phyloP scores from a whole-genome alignment of 495 filamentous ascomycete species.

The Melanomma pulvis-pyrius region DNA sequence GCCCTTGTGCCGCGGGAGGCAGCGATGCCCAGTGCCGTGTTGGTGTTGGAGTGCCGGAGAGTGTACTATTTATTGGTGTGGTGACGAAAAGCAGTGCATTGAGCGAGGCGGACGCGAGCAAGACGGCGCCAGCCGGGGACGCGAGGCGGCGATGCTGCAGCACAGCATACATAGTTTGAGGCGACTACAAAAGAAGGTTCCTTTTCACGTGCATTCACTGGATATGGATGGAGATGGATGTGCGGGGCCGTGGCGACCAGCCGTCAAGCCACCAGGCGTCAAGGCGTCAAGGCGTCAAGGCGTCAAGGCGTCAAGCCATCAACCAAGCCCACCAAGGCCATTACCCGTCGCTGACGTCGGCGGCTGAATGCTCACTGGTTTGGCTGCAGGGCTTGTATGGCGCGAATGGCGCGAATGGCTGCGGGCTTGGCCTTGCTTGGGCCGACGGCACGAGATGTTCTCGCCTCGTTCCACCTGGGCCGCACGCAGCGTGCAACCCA shows the following conservation, averaged over 20 bases:
- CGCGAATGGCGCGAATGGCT: not conserved
- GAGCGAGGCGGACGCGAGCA: not conserved
- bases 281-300: too few relatives aligned
- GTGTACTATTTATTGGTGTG: constrained; percentile 30
- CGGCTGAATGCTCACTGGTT: constrained; percentile 1
- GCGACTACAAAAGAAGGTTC: constrained; percentile 24
- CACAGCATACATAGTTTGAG: constrained; percentile 37
- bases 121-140: constrained; percentile 5
- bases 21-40: constrained; percentile 22
- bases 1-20: constrained; percentile 17
- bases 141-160: constrained; percentile 16
- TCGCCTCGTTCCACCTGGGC: too few relatives aligned
- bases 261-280: too few relatives aligned
- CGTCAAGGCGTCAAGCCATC: too few relatives aligned
- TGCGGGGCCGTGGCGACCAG: too few relatives aligned
- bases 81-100: constrained; percentile 16
- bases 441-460: too few relatives aligned
- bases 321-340: too few relatives aligned
- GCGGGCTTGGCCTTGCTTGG: not conserved
- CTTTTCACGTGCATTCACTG: constrained; percentile 2
- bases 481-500: too few relatives aligned
- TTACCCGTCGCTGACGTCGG: constrained; percentile 35
- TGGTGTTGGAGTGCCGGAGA: constrained; percentile 14
- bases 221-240: too few relatives aligned
- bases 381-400: too few relatives aligned